Conservation (phyloP, 768 basidiomycete species). For the Cystobasidiopsis lactophilus region DNA sequence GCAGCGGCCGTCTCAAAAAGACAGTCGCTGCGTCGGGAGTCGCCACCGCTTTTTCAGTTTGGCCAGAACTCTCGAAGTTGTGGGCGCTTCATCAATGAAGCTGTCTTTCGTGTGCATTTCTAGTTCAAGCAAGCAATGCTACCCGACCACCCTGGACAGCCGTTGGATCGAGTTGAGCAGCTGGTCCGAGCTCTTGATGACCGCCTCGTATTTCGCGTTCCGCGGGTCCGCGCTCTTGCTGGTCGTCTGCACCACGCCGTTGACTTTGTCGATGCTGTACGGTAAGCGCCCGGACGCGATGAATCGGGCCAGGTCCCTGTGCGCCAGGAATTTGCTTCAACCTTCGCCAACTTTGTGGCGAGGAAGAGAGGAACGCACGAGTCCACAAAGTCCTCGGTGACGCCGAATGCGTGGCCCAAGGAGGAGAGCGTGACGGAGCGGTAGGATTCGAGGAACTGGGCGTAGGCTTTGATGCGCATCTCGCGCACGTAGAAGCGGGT, state of each 20-base stretch:
- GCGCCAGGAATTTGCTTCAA: background rate
- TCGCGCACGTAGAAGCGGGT: conserved; percentile 77
- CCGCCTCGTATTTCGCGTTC: conserved; percentile 71
- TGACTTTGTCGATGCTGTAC: conserved; percentile 83
- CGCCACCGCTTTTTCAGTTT: too few relatives aligned
- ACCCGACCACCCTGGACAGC: conserved; percentile 58
- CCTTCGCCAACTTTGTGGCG: background rate
- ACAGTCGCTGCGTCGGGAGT: too few relatives aligned
- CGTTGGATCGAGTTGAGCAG: conserved; percentile 68
- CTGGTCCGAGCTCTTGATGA: conserved; percentile 81
- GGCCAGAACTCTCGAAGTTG: too few relatives aligned
- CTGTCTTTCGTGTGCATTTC: too few relatives aligned
- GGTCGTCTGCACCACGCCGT: conserved; percentile 66
- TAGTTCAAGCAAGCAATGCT: too few relatives aligned
- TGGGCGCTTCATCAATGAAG: too few relatives aligned
- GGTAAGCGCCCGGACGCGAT: conserved; percentile 69
- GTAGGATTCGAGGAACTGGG: conserved; percentile 78
- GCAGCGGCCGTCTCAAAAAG: too few relatives aligned
- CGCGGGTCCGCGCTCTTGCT: conserved; percentile 45
- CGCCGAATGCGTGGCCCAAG: conserved; percentile 67
- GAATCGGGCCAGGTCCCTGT: conserved; percentile 71
- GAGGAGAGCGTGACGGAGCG: conserved; percentile 70
- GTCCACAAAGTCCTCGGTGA: conserved; percentile 68
- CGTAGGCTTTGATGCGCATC: conserved; percentile 84
- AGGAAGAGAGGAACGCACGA: conserved; percentile 31